Evolutionary conservation across 805 yeast species (phyloP).

Genomic region (Ogataea haglerorum): DNA sequence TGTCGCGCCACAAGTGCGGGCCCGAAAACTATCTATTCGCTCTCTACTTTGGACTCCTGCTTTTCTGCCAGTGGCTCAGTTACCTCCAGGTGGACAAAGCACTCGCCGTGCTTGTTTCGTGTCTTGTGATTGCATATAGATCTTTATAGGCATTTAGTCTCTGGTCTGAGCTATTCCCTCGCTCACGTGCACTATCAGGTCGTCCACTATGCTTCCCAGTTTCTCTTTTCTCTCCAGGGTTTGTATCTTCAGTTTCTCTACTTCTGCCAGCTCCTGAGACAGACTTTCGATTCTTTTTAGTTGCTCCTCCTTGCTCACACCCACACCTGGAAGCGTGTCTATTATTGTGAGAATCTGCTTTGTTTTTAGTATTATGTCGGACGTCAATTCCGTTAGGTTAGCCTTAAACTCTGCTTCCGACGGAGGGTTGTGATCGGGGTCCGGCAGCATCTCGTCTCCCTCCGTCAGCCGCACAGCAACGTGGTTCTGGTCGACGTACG

Average conservation of each 20-base stretch:
- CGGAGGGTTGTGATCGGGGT: constrained; percentile 52
- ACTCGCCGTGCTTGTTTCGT: constrained; percentile 19
- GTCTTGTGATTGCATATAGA: constrained; percentile 29
- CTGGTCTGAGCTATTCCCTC: constrained; percentile 48
- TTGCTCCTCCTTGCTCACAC: constrained; percentile 75
- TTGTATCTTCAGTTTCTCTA: constrained; percentile 54
- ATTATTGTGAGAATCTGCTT: constrained; percentile 83
- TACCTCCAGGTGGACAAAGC: constrained; percentile 34
- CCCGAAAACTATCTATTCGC: constrained; percentile 49
- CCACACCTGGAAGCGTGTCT: constrained; percentile 90
- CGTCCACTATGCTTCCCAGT: constrained; percentile 59
- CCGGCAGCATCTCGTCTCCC: constrained; percentile 56
- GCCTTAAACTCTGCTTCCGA: constrained; percentile 34
- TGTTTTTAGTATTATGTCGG: constrained; percentile 80
- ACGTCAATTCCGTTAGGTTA: constrained; percentile 71
- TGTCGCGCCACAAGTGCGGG: constrained; percentile 37
- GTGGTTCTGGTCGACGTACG: constrained; percentile 76
- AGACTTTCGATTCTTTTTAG: constrained; percentile 58
- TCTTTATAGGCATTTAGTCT: constrained; percentile 21
- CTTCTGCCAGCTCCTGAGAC: constrained; percentile 55
- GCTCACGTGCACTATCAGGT: constrained; percentile 58
- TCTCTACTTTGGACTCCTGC: constrained; percentile 45
- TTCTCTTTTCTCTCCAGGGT: constrained; percentile 64
- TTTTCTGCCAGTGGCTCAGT: constrained; percentile 44
- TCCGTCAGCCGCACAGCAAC: constrained; percentile 49